Conservation (phyloP, 257 asterid species). For the Plantago major region DNA sequence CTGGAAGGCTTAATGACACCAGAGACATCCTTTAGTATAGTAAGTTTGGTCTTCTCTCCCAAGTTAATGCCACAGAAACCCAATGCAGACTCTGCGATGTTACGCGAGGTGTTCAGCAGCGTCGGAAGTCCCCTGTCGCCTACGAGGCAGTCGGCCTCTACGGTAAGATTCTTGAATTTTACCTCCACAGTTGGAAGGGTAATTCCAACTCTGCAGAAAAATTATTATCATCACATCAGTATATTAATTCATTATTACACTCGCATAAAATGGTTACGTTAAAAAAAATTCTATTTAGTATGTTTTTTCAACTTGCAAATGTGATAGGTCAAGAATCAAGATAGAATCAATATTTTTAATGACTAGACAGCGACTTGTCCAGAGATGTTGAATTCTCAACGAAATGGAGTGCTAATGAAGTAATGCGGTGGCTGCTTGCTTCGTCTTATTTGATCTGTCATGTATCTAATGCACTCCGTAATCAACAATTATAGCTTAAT, state of each 20-base stretch:
- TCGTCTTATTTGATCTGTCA: too few species aligned
- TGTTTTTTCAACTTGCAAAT: background rate
- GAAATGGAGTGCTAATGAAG: too few species aligned
- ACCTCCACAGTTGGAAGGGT: constrained; percentile 58
- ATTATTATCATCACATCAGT: background rate
- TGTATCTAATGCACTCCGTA: too few species aligned
- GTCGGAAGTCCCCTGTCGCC: constrained; percentile 67
- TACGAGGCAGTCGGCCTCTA: constrained; percentile 55
- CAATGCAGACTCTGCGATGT: constrained; percentile 43
- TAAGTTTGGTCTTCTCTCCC: constrained; percentile 44
- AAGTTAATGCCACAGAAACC: constrained; percentile 35
- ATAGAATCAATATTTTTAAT: too few species aligned
- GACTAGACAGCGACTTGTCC: too few species aligned
- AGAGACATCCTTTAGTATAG: constrained; percentile 46
- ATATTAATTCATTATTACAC: too few species aligned
- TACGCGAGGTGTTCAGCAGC: constrained; percentile 43
- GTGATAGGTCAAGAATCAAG: too few species aligned
- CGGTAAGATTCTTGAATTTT: constrained; percentile 39
- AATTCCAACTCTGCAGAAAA: constrained; percentile 51
- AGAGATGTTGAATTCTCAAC: too few species aligned
- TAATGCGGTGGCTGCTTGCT: too few species aligned
- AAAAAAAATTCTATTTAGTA: too few species aligned
- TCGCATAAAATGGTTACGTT: too few species aligned
- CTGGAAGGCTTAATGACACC: constrained; percentile 68
- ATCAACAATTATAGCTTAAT: too few species aligned